phyloP scores from a whole-genome alignment of 2,329 filamentous ascomycete species.

The Raffaelea ambrosiae region DNA sequence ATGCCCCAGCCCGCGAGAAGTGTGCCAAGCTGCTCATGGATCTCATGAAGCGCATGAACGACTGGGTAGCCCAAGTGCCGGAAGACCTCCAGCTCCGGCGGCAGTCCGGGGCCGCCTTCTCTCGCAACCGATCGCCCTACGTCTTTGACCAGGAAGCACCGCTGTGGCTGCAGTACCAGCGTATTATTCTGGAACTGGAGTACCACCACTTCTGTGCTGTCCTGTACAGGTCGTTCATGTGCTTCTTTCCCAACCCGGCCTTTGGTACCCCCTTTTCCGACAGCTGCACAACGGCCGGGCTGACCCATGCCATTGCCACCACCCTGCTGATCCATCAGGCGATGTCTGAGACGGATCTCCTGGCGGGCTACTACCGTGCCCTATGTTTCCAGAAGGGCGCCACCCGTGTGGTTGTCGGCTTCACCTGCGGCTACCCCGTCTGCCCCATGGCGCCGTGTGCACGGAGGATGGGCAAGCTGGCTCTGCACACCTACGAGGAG shows the following conservation, averaged over 20 bases:
- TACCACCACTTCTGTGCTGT: not conserved
- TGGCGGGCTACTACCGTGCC: not conserved
- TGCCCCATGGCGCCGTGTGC: not conserved
- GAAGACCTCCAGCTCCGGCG: not conserved
- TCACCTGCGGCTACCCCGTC: not conserved
- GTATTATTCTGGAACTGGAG: slow-evolving; percentile 1
- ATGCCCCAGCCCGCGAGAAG: not conserved
- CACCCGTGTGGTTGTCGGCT: not conserved
- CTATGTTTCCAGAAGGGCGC: not conserved
- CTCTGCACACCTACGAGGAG: not conserved
- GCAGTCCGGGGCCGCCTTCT: not conserved
- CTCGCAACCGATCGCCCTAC: not conserved
- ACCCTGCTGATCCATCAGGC: not conserved
- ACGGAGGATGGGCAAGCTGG: not conserved
- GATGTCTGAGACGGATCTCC: not conserved
- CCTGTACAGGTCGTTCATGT: not conserved
- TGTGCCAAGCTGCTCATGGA: not conserved
- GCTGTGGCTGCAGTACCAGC: not conserved
- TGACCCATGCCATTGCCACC: not conserved
- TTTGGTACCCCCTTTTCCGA: not conserved
- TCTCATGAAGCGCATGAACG: not conserved
- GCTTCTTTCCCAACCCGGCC: not conserved
- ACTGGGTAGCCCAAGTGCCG: not conserved
- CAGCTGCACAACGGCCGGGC: not conserved
- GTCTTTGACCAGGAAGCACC: not conserved